A percentile compares a stretch with the other conserved stretches of the same genome.
phyloP scores from a whole-genome alignment of 2,329 filamentous ascomycete genomes.

The Fusarium sp. region DNA sequence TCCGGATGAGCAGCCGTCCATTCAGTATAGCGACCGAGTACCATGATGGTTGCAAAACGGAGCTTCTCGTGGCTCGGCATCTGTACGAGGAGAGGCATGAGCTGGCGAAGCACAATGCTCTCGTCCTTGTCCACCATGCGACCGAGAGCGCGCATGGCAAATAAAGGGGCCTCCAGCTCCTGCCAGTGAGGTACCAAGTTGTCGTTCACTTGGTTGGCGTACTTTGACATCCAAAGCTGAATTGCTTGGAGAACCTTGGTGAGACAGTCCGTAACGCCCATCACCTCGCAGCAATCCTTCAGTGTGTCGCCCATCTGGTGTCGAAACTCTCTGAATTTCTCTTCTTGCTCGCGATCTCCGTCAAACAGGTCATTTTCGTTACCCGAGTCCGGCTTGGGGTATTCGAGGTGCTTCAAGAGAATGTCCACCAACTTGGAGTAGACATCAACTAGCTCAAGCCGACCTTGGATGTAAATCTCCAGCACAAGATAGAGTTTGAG shows the following conservation, averaged over 20 bases:
- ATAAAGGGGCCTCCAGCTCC: conserved; percentile 91
- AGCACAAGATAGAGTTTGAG: conserved; percentile 95
- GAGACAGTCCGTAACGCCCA: conserved; percentile 90
- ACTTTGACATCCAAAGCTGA: conserved; percentile 85
- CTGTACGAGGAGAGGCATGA: conserved; percentile 92
- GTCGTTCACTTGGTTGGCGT: conserved; percentile 77
- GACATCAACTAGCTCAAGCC: conserved; percentile 78
- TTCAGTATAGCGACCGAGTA: conserved; percentile 93
- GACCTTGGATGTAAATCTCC: conserved; percentile 85
- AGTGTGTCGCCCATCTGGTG: conserved; percentile 98
- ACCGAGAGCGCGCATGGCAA: conserved; percentile 94
- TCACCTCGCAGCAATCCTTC: conserved; percentile 96
- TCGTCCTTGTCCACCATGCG: conserved; percentile 94
- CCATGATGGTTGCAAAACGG: conserved; percentile 98
- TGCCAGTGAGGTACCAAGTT: conserved; percentile 92
- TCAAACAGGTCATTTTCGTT: conserved; percentile 89
- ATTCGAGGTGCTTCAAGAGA: conserved; percentile 89
- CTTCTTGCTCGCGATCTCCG: conserved; percentile 92
- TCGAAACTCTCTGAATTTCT: conserved; percentile 95
- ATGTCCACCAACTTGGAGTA: conserved; percentile 92
- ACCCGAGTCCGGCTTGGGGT: conserved; percentile 76
- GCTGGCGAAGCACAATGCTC: conserved; percentile 82
- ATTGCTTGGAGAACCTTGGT: conserved; percentile 88
- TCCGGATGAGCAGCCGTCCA: conserved; percentile 96
- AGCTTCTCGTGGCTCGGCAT: conserved; percentile 97